phyloP scores from a whole-genome alignment of 2,329 filamentous ascomycete species.

The Magnaporthiopsis incrustans region DNA sequence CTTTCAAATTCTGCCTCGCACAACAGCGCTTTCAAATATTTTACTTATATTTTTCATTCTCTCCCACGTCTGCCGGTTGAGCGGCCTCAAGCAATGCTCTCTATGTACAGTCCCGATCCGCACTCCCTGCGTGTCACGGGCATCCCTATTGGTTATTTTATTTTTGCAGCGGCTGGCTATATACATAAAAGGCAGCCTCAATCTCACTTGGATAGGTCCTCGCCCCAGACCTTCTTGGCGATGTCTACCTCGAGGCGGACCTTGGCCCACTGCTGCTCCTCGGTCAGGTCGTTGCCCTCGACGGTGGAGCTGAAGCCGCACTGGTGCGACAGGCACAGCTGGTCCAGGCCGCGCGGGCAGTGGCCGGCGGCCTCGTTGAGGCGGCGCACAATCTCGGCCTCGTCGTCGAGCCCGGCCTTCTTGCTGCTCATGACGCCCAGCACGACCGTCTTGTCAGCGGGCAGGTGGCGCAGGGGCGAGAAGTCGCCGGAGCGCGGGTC shows the following conservation, averaged over 20 bases:
- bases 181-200: background rate
- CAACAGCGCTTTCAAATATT: background rate
- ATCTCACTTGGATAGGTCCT: constrained; percentile 12
- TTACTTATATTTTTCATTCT: background rate
- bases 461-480: constrained; percentile 43
- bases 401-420: constrained; percentile 47
- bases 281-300: constrained; percentile 47
- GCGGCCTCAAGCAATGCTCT: background rate
- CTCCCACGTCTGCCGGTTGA: background rate
- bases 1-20: background rate
- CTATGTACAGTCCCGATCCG: background rate
- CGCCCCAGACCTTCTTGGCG: constrained; percentile 48
- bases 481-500: constrained; percentile 49
- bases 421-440: constrained; percentile 54
- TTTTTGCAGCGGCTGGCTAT: background rate
- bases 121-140: background rate
- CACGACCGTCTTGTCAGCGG: constrained; percentile 45
- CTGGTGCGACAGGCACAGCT: constrained; percentile 49
- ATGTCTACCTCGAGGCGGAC: constrained; percentile 45
- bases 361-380: constrained; percentile 36
- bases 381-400: constrained; percentile 28
- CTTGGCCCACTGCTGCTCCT: constrained; percentile 53
- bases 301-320: constrained; percentile 49
- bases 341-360: constrained; percentile 43
- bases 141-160: background rate